phyloP scores from a whole-genome alignment of 352 stramenopile species.

The Globisporangium viniferum region DNA sequence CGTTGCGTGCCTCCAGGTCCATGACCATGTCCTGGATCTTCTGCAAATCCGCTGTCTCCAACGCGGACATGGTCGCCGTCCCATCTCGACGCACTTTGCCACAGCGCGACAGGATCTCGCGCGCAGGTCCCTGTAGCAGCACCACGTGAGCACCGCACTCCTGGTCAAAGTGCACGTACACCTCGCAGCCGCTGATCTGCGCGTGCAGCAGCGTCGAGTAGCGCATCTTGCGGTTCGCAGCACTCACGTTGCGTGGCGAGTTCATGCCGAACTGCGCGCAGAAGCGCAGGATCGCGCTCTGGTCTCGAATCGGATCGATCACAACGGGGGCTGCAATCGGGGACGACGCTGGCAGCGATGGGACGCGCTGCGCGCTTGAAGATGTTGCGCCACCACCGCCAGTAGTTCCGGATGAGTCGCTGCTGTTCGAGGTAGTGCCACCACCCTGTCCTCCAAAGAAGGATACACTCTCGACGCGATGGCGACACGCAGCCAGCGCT shows the following conservation, averaged over 20 bases:
- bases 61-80: conserved; percentile 3
- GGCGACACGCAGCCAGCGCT: conserved; percentile 39
- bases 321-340: conserved; percentile 38
- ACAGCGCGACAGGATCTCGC: conserved; percentile 50
- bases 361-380: conserved; percentile 17
- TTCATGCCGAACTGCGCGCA: conserved; percentile 37
- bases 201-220: conserved; percentile 43
- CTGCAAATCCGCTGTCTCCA: conserved; percentile 42
- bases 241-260: conserved; percentile 17
- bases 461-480: conserved; percentile 24
- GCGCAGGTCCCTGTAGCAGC: conserved; percentile 38
- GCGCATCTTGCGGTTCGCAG: conserved; percentile 25
- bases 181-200: conserved; percentile 46
- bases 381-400: background rate
- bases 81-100: conserved; percentile 34
- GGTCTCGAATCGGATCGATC: conserved; percentile 41
- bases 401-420: background rate
- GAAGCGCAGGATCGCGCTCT: conserved; percentile 48
- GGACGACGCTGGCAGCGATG: conserved; percentile 33
- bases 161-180: conserved; percentile 59
- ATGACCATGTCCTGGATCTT: conserved; percentile 45
- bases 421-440: background rate
- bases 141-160: conserved; percentile 46
- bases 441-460: background rate
- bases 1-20: conserved; percentile 39